Base-by-base conservation (phyloP, 192 early-diverging fungal species). In the Mortierella claussenii region DNA sequence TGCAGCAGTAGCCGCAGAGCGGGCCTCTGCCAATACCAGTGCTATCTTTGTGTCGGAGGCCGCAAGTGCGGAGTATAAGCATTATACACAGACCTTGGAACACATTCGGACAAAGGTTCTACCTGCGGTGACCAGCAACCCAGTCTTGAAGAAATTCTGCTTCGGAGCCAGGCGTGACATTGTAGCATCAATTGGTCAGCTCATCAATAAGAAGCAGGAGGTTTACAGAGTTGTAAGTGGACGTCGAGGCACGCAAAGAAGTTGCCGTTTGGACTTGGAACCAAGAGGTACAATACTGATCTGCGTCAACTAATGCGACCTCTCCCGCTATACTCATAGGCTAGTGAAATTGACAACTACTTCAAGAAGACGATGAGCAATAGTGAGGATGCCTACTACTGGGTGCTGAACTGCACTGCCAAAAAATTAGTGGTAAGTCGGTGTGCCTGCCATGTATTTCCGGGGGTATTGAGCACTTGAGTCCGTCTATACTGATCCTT, bases 351-450 rank as follows among this genome's bases (percentile, higher is more conserved):
- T 23, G 65, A 76, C 23, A 26, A n/a, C 11, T 37, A 60, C 12
- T 76, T 76, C 46, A 61, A 55, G 44, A 60, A 45, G n/a, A 26
- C 43, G 55, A 33, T 48, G 49, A 30, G 61, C 54, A 49, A 60
- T 18, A 50, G 49, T 18, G 67, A 80, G 34, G 52, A 30, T n/a
- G 69, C 68, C 6, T 69, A 84, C 55, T 60, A 79, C 18, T 82
- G 83, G 83, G 56, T 83, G 21, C 61, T 92, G 71, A 87, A 89
- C 44, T 51, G 81, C 33, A 42, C 82, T 2, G 81, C 88, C 6
- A 92, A 92, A 55, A 58, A 75, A 44, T 54, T 91, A 24, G 69
- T 88, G 53, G 89, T 90, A 85, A 55, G 70, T 26, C 26, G 2
- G n/a, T n/a, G n/a, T n/a, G n/a, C n/a, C n/a, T n/a, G n/a, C n/a